Conservation (phyloP, 768 basidiomycete species). For the Tubosaeta sp. region DNA sequence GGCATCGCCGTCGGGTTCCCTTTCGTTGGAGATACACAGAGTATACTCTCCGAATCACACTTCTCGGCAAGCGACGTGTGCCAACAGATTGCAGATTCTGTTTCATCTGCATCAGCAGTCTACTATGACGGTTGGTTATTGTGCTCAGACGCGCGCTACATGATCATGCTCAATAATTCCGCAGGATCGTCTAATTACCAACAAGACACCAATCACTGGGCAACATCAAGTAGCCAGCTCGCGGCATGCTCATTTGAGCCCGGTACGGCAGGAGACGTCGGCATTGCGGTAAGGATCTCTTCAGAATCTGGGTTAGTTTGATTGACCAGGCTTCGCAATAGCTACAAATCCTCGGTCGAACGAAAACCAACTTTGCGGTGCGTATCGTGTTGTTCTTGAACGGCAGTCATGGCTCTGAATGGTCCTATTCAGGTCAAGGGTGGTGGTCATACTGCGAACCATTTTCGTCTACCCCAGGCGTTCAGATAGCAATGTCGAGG, state of each 20-base stretch:
- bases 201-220: constrained; percentile 46
- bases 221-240: constrained; percentile 40
- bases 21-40: background rate
- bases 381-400: background rate
- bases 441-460: constrained; percentile 52
- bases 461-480: constrained; percentile 54
- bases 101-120: constrained; percentile 45
- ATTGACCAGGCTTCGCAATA: background rate
- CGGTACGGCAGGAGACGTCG: constrained; percentile 49
- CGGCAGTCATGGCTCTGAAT: background rate
- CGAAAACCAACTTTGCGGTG: constrained; percentile 27
- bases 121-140: constrained; percentile 36
- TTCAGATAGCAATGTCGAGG: constrained; percentile 49
- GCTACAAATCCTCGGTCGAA: constrained; percentile 37
- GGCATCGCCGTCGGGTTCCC: background rate
- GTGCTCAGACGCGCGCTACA: background rate
- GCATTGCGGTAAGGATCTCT: constrained; percentile 35
- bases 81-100: constrained; percentile 32
- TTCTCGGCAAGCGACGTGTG: constrained; percentile 20
- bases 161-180: background rate
- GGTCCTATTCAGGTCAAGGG: constrained; percentile 44
- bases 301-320: background rate
- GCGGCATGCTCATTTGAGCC: constrained; percentile 50
- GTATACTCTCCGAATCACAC: too few relatives aligned
- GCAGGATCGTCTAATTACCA: constrained; percentile 27